phyloP scores from a whole-genome alignment of 2,329 filamentous ascomycete genomes.

The Colletotrichum euphorbiae region DNA sequence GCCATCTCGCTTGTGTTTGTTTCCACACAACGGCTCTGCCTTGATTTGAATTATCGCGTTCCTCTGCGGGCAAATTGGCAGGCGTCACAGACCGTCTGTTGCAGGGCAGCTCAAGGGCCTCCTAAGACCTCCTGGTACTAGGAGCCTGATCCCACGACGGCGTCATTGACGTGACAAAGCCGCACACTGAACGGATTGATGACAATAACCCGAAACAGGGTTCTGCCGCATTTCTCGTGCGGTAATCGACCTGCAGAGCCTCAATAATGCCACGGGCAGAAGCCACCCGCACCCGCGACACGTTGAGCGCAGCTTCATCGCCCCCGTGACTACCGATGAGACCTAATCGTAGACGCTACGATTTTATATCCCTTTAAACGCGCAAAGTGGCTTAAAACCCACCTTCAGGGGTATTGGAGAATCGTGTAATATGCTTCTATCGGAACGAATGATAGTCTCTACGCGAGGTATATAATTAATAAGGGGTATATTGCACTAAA shows the following conservation, averaged over 20 bases:
- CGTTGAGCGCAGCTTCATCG: background rate
- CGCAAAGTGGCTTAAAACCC: too few relatives aligned
- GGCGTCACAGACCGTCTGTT: background rate
- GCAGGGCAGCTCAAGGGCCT: background rate
- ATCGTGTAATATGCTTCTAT: too few relatives aligned
- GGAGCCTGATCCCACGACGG: background rate
- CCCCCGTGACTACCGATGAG: background rate
- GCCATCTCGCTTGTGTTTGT: constrained; percentile 21
- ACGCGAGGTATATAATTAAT: too few relatives aligned
- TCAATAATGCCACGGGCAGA: background rate
- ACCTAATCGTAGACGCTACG: background rate
- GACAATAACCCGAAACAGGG: background rate
- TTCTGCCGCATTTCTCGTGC: background rate
- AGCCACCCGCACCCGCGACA: background rate
- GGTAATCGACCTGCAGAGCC: background rate
- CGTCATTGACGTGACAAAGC: constrained; percentile 3
- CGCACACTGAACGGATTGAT: background rate
- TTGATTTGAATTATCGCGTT: constrained; percentile 10
- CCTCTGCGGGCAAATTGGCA: background rate
- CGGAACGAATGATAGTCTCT: too few relatives aligned
- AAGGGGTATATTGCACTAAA: too few relatives aligned
- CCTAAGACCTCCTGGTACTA: background rate
- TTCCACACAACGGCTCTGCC: constrained; percentile 13
- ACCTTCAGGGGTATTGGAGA: too few relatives aligned
- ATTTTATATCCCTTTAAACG: too few relatives aligned